A percentile compares a stretch with the other conserved stretches of the same genome.
Evolutionary conservation across 768 basidiomycete genomes (phyloP).

Genomic region (Mycena maculata): DNA sequence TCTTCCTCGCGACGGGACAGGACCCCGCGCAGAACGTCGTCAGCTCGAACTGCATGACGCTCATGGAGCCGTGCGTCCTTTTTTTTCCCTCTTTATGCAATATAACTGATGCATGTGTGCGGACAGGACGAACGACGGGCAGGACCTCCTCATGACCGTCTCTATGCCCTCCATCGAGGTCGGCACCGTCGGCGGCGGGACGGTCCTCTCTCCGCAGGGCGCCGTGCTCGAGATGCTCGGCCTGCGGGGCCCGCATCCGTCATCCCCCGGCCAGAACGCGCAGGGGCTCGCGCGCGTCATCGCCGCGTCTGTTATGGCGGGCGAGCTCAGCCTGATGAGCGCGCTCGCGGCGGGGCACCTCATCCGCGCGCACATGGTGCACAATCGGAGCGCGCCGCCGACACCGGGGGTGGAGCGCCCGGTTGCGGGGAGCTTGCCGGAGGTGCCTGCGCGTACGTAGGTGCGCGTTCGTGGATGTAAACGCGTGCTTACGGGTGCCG

Average conservation of each 20-base stretch:
- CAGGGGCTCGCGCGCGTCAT: conserved; percentile 91
- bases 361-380: conserved; percentile 91
- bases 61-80: conserved; percentile 94
- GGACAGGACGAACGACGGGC: conserved; percentile 82
- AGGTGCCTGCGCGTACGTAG: too few relatives aligned
- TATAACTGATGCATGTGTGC: neutral
- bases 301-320: conserved; percentile 95
- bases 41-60: conserved; percentile 97
- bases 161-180: conserved; percentile 99
- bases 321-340: conserved; percentile 92
- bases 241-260: conserved; percentile 87
- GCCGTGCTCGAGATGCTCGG: conserved; percentile 95
- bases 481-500: too few relatives aligned
- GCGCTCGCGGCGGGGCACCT: conserved; percentile 96
- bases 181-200: conserved; percentile 97
- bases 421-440: conserved; percentile 27
- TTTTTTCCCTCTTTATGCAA: conserved; percentile 8
- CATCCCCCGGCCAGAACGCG: conserved; percentile 89
- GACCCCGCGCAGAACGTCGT: conserved; percentile 99
- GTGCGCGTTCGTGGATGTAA: too few relatives aligned
- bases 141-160: conserved; percentile 92
- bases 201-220: conserved; percentile 89
- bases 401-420: conserved; percentile 67
- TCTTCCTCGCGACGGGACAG: conserved; percentile 97
- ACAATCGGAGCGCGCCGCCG: conserved; percentile 87